These are phyloP conservation scores for Huntiella abstrusa DNA, from an alignment of 2,329 filamentous ascomycete species.

Conservation along the genomic window DNA sequence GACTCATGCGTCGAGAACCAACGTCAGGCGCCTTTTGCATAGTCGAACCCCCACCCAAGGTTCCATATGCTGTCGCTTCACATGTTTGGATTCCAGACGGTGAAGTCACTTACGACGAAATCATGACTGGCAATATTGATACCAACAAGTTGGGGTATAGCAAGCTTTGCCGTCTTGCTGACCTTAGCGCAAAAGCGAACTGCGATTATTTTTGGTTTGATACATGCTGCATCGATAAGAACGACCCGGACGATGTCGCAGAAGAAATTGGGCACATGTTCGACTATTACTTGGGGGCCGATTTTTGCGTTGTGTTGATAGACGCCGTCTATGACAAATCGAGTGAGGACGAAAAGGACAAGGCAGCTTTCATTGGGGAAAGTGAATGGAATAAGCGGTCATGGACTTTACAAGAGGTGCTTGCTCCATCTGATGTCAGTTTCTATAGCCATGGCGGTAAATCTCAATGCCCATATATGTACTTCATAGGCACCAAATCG, in stretches of 20 bases:
- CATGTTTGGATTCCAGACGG: background rate
- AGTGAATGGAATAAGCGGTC: background rate
- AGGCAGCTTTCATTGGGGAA: background rate
- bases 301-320: background rate
- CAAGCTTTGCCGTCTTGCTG: background rate
- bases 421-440: background rate
- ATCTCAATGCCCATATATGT: background rate
- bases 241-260: background rate
- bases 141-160: background rate
- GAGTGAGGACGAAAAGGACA: background rate
- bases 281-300: background rate
- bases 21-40: background rate
- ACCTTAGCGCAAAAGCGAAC: background rate
- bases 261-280: background rate
- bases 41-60: background rate
- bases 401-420: background rate
- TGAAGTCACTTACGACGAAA: background rate
- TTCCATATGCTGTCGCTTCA: background rate
- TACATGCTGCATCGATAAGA: background rate
- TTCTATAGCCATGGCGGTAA: background rate
- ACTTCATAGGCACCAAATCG: background rate
- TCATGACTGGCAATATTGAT: background rate
- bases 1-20: background rate
- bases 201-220: background rate
- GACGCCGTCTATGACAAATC: background rate